Evolutionary conservation across 805 yeast species (phyloP).

Genomic region (Myxozyma kluyveri): DNA sequence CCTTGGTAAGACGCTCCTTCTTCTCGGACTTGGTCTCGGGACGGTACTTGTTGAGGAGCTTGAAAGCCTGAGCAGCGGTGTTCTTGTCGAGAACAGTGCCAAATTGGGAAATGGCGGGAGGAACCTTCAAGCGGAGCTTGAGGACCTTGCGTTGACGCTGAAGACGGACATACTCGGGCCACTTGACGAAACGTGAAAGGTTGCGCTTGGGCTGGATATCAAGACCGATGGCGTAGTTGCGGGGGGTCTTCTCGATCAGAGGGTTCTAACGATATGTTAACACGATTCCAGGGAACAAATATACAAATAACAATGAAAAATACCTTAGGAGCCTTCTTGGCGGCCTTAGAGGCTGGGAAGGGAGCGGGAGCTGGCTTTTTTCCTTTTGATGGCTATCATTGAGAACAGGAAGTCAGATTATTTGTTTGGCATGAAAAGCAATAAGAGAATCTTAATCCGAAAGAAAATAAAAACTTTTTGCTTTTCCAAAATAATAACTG

Average conservation of each 20-base stretch:
- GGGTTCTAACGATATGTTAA: conserved; percentile 58
- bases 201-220: conserved; percentile 89
- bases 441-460: neutral
- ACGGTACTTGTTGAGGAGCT: conserved; percentile 97
- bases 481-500: neutral
- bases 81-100: conserved; percentile 95
- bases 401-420: conserved; percentile 37
- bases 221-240: conserved; percentile 96
- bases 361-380: conserved; percentile 99
- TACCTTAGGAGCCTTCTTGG: conserved; percentile 46
- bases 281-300: neutral
- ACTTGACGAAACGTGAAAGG: conserved; percentile 94
- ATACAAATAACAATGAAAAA: conserved; percentile 3
- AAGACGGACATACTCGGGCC: conserved; percentile 98
- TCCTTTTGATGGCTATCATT: conserved; percentile 61
- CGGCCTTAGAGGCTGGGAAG: conserved; percentile 68
- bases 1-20: conserved; percentile 98
- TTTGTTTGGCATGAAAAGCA: conserved; percentile 7
- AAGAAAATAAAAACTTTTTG: conserved; percentile 8
- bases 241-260: conserved; percentile 83
- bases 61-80: conserved; percentile 96
- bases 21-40: conserved; percentile 97
- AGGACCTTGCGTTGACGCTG: conserved; percentile 99
- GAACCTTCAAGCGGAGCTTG: conserved; percentile 95
- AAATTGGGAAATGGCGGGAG: conserved; percentile 97